phyloP scores from a whole-genome alignment of 2,329 filamentous ascomycete species.

The Xylariaceae sp. region DNA sequence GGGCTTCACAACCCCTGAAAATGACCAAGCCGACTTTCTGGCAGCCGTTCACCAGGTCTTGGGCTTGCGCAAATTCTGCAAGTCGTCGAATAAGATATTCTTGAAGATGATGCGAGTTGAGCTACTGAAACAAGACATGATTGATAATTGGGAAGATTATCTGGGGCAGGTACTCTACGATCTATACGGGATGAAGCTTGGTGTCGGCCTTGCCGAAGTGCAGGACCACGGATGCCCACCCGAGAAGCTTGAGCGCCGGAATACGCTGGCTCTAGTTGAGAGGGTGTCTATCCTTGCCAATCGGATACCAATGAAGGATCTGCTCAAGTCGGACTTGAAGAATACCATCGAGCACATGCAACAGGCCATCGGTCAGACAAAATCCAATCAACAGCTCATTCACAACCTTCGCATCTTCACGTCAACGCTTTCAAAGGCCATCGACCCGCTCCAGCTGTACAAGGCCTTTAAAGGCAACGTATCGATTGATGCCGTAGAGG shows the following conservation, averaged over 20 bases:
- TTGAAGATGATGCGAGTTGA: conserved; percentile 84
- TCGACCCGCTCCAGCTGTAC: conserved; percentile 75
- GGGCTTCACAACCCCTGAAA: conserved; percentile 57
- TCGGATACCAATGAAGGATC: conserved; percentile 80
- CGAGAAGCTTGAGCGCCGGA: conserved; percentile 71
- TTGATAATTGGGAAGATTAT: conserved; percentile 80
- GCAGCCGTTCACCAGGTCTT: conserved; percentile 76
- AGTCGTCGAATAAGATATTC: conserved; percentile 77
- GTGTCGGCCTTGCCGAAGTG: conserved; percentile 56
- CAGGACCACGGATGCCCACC: conserved; percentile 73
- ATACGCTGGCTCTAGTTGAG: conserved; percentile 74
- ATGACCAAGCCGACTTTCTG: conserved; percentile 71
- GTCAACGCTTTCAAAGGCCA: conserved; percentile 71
- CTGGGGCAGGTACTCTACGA: conserved; percentile 80
- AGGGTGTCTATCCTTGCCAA: conserved; percentile 75
- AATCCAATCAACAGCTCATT: conserved; percentile 70
- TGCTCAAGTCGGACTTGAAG: conserved; percentile 86
- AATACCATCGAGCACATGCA: conserved; percentile 90
- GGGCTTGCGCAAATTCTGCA: conserved; percentile 79
- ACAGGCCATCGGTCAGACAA: conserved; percentile 71
- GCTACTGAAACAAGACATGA: conserved; percentile 64
- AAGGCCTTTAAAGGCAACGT: conserved; percentile 73
- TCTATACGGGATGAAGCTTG: conserved; percentile 72
- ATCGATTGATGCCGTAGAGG: conserved; percentile 62
- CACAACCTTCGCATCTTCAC: conserved; percentile 81